Percentiles rank a stretch among this genome's conserved stretches.
These are phyloP conservation scores for Nannizziopsis barbatae DNA, from an alignment of 2,329 filamentous ascomycete species.

Conservation along the genomic window DNA sequence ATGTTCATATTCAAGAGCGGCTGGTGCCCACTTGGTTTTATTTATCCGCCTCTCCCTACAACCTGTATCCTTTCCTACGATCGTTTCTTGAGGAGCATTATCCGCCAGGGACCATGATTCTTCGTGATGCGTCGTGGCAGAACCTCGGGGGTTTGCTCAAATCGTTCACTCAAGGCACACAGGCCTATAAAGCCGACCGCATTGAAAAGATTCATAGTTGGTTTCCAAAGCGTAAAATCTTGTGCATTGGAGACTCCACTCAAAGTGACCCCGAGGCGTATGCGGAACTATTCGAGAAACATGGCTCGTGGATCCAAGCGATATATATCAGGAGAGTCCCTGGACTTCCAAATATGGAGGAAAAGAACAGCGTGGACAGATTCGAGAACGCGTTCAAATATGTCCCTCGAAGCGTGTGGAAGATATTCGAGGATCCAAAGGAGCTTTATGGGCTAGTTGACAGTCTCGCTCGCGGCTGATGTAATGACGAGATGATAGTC, in stretches of 20 bases:
- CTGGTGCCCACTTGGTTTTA: conserved; percentile 75
- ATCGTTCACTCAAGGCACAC: conserved; percentile 66
- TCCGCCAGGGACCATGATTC: conserved; percentile 65
- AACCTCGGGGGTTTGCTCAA: conserved; percentile 68
- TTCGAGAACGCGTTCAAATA: conserved; percentile 75
- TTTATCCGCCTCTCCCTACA: conserved; percentile 86
- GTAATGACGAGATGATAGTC: not conserved
- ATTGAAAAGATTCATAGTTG: conserved; percentile 67
- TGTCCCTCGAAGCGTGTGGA: conserved; percentile 61
- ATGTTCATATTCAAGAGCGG: conserved; percentile 50
- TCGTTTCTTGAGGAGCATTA: conserved; percentile 61
- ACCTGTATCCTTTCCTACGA: conserved; percentile 77
- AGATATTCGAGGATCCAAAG: conserved; percentile 65
- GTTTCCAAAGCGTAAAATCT: conserved; percentile 67
- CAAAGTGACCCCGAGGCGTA: conserved; percentile 88
- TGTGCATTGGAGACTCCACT: conserved; percentile 82
- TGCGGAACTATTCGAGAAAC: conserved; percentile 58
- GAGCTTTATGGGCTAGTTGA: conserved; percentile 43
- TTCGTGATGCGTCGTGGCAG: conserved; percentile 79
- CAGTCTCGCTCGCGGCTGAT: conserved; percentile 17
- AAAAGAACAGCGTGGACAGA: conserved; percentile 60
- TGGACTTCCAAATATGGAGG: conserved; percentile 61
- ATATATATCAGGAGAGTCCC: conserved; percentile 80
- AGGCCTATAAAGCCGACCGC: conserved; percentile 73
- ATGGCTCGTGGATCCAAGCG: conserved; percentile 65